Conservation (phyloP, 2,329 filamentous ascomycete genomes). For the Rhytidhysteron rufulum region DNA sequence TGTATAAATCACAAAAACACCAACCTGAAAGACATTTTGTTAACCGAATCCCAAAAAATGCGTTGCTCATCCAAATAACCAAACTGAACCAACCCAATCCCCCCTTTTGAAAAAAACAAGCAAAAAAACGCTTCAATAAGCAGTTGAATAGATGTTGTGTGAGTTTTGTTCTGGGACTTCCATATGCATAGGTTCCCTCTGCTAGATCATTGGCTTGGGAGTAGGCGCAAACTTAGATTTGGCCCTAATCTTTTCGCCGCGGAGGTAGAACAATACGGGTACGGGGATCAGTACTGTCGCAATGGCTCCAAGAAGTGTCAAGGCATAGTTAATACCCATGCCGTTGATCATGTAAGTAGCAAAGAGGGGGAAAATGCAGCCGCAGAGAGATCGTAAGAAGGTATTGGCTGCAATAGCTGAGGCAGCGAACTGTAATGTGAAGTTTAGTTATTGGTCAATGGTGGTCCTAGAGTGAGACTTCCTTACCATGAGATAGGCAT, state of each 20-base stretch:
- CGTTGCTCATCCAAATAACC: no score
- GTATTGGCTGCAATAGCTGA: constrained; percentile 56
- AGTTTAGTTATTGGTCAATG: no score
- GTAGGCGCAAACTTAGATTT: constrained; percentile 43
- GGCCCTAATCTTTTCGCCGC: constrained; percentile 42
- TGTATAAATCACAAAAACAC: no score
- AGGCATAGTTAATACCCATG: constrained; percentile 48
- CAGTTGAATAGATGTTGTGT: no score
- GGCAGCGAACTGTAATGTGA: constrained; percentile 46
- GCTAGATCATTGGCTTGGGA: constrained; percentile 20
- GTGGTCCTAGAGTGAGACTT: background rate
- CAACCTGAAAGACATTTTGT: no score
- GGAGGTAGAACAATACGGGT: constrained; percentile 42
- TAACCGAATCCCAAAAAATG: no score
- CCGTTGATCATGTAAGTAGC: constrained; percentile 54
- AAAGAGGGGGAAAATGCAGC: constrained; percentile 53
- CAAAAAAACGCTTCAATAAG: no score
- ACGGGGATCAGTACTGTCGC: constrained; percentile 43
- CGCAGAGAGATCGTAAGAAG: constrained; percentile 49
- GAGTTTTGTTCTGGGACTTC: no score
- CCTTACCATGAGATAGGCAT: constrained; percentile 53
- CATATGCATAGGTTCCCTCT: no score
- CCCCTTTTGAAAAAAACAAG: no score
- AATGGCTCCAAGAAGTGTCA: constrained; percentile 43
- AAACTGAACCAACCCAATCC: no score